These are phyloP conservation scores for Myxozyma vanderwaltii DNA, from an alignment of 805 yeast genomes.

Conservation along the genomic window DNA sequence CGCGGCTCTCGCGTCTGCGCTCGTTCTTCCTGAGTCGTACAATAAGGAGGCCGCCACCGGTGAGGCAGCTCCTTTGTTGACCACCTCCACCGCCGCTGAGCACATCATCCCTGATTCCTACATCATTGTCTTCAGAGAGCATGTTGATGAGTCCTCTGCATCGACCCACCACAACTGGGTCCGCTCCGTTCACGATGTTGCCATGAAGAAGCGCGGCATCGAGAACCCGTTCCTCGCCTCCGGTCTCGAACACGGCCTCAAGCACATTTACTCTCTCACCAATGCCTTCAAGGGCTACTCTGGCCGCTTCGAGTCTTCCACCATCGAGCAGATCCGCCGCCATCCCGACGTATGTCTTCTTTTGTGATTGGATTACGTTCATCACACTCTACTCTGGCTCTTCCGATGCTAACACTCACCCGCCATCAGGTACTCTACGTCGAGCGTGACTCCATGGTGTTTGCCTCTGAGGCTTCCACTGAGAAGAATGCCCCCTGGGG, in stretches of 20 bases:
- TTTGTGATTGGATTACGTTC: too few relatives aligned
- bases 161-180: slow-evolving; percentile 67
- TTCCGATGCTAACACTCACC: slow-evolving; percentile 3
- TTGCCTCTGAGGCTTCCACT: slow-evolving; percentile 51
- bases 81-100: slow-evolving; percentile 46
- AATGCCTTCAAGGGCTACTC: slow-evolving; percentile 72
- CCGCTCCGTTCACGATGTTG: slow-evolving; percentile 37
- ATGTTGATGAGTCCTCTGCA: slow-evolving; percentile 54
- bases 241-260: slow-evolving; percentile 54
- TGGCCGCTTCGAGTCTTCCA: slow-evolving; percentile 76
- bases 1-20: slow-evolving; percentile 31
- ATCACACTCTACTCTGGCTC: background rate
- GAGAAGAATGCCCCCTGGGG: slow-evolving; percentile 75
- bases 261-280: slow-evolving; percentile 60
- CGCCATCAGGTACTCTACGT: slow-evolving; percentile 53
- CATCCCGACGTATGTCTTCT: slow-evolving; percentile 43
- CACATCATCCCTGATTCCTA: slow-evolving; percentile 61
- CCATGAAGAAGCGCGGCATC: slow-evolving; percentile 46
- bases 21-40: slow-evolving; percentile 30
- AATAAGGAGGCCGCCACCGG: slow-evolving; percentile 3
- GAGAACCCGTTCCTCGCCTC: slow-evolving; percentile 39
- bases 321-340: slow-evolving; percentile 70
- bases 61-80: slow-evolving; percentile 48
- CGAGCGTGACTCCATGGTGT: slow-evolving; percentile 58
- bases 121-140: slow-evolving; percentile 80